Evolutionary conservation across 345 rosid species (phyloP).

Genomic region (Crucihimalaya himalaica): DNA sequence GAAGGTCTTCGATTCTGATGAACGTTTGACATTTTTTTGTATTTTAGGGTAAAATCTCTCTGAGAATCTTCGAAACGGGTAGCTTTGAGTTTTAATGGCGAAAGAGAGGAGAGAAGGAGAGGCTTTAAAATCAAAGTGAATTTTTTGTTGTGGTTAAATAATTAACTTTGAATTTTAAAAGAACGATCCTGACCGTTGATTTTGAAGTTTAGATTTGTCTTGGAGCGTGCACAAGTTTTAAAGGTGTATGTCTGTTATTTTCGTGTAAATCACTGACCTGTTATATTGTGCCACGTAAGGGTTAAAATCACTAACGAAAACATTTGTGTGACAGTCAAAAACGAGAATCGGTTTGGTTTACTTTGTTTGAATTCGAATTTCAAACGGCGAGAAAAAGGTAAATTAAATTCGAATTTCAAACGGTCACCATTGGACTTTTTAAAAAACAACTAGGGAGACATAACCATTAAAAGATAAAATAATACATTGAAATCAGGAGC

Average conservation of each 20-base stretch:
- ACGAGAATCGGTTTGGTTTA: not conserved
- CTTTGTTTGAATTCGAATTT: conserved; percentile 41
- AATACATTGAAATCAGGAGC: conserved; percentile 32
- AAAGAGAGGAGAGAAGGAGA: not conserved
- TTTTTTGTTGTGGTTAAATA: conserved; percentile 11
- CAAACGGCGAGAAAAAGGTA: conserved; percentile 19
- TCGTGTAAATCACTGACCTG: not conserved
- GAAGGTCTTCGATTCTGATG: conserved; percentile 34
- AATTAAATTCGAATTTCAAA: conserved; percentile 38
- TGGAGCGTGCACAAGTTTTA: conserved; percentile 35
- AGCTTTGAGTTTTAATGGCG: not conserved
- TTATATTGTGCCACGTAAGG: conserved; percentile 14
- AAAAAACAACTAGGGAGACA: not conserved
- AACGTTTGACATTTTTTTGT: conserved; percentile 23
- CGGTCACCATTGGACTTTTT: conserved; percentile 35
- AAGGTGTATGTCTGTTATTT: not conserved
- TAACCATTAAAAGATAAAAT: not conserved
- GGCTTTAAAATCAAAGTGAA: conserved; percentile 15
- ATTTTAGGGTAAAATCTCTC: not conserved
- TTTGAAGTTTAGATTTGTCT: conserved; percentile 1
- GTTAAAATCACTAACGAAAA: too few species aligned
- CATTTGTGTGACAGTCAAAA: conserved; percentile 22
- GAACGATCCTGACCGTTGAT: conserved; percentile 33
- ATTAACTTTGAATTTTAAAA: conserved; percentile 11
- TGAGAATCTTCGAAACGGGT: conserved; percentile 18